These are phyloP conservation scores for Capronia coronata DNA, from an alignment of 2,329 filamentous ascomycete genomes.

Conservation along the genomic window DNA sequence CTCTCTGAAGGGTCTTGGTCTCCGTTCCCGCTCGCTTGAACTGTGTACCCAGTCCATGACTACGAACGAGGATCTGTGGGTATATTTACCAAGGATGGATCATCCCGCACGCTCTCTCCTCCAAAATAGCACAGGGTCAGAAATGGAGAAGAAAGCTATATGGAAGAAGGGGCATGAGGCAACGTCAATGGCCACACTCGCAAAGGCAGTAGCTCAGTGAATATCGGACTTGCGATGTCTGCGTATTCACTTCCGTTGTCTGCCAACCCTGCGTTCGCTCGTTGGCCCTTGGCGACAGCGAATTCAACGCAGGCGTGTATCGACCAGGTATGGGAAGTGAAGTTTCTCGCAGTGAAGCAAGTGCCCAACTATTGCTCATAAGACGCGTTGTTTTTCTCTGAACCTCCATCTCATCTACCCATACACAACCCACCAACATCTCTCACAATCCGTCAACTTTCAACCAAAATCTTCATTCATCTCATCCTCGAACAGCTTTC, in stretches of 20 bases:
- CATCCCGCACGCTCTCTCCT: no score
- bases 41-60: no score
- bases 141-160: neutral
- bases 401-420: neutral
- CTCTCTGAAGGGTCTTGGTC: no score
- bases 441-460: neutral
- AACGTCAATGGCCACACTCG: neutral
- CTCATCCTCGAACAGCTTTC: neutral
- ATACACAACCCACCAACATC: neutral
- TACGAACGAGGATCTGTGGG: no score
- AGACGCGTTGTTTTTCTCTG: neutral
- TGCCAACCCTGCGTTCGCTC: neutral
- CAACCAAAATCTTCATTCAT: neutral
- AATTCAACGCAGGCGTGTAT: neutral
- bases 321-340: neutral
- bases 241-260: neutral
- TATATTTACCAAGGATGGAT: no score
- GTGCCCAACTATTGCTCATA: neutral
- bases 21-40: no score
- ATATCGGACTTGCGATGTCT: neutral
- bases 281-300: neutral
- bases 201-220: neutral
- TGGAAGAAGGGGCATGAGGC: neutral
- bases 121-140: no score
- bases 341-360: neutral